Evolutionary conservation across 768 basidiomycete genomes (phyloP), one percentile per base, ranked within the genome.

Genomic region (Boletus vinaceobasis): DNA sequence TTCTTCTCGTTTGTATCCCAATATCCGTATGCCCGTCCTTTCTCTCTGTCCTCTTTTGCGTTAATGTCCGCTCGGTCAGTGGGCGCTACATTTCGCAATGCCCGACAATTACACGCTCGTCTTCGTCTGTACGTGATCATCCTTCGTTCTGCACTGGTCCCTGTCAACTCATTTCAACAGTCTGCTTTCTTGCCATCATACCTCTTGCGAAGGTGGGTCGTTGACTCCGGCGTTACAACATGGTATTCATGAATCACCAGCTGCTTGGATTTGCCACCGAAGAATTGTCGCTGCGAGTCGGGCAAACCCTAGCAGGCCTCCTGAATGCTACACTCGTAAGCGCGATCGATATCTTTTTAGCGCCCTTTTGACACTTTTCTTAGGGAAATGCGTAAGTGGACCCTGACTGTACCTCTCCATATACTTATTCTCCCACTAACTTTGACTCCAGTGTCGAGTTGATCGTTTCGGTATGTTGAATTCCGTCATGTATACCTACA

Each of bases 261-360:
- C 71, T 93, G 5, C 77, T 93, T 2, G 87, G 85, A 1, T 93
- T 92, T 64, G 90, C 90, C 1, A 94, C 92, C 0, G 92, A 94
- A 55, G 89, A 94, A 59, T 60, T 94, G 17, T 88, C 92, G 4
- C 64, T 91, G 52, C 83, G 90, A 31, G 85, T 93, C 2, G 92
- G 91, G 2, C 86, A 90, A 68, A 90, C 90, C 2, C 72, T 92
- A 11, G 90, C 90, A 4, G 91, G 91, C 37, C 78, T 94, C 3
- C 67, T 94, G 52, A 94, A 93, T 71, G 92, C 92, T 21, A 94
- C 91, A 14, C 74, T 91, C 59, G 87, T 90, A 60, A 59, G 80
- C 66, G 9, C 40, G 13, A 26, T 50, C 29, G 7, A 19, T 11
- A 10, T 31, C 11, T 38, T 49, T 52, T 43, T 9, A n/a, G 26